Evolutionary conservation across 768 basidiomycete species (phyloP), one percentile per base, ranked within the genome.

Genomic region (Mycena rosella): DNA sequence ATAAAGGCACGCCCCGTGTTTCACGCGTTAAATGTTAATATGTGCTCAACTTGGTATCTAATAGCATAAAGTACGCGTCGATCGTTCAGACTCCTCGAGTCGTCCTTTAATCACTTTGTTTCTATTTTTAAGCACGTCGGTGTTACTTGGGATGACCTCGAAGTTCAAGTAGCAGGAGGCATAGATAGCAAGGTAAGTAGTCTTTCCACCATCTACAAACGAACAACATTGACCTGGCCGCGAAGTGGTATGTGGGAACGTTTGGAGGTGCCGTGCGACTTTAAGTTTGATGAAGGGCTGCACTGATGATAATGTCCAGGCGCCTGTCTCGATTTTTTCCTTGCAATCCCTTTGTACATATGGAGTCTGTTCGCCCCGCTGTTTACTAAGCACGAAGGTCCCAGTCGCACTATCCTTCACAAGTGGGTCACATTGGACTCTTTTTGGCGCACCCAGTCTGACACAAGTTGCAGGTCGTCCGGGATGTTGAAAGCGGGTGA

Each of bases 401-500:
- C 80, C 6, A 86, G 86, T 0, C 79, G 84, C 27, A 86, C 88
- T 0, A 90, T 91, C 58, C 78, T 91, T 22, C 86, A 91, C 74
- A 87, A 87, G 88, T 89, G 63, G 42, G 76, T 72, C 49, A 42
- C 17, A 49, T 60, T 44, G 34, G 14, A 48, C 27, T 38, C 13
- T 49, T n/a, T n/a, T 44, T 26, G 6, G 5, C 32, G 8, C 42
- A 38, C 20, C 17, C 10, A 24, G 14, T 10, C 48, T 56, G 18
- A 61, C 13, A 61, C 13, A 30, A 0, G 59, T 42, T 36, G 32
- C 61, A 89, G 89, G 68, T 86, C 86, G 24, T 89, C 88, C 9
- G 94, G 93, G 44, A 81, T 89, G 20, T 78, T 94, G 44, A 89
- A 91, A 68, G 87, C 92, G 0, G 90, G 94, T 20, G 91, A 96